phyloP scores from a whole-genome alignment of 495 filamentous ascomycete genomes.

The Letharia lupina region DNA sequence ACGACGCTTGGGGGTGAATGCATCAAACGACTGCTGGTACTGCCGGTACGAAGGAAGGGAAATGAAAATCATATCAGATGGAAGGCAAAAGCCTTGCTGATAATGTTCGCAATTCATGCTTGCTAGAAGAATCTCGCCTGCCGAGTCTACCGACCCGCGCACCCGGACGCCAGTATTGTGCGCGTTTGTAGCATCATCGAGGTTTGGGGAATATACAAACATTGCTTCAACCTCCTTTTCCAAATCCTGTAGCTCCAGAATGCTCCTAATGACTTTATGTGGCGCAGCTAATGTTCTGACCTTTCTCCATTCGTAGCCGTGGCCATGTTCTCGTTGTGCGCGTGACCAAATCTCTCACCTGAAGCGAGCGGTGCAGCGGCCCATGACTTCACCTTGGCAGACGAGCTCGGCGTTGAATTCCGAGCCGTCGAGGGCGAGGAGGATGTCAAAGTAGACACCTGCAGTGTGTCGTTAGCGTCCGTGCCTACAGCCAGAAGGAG shows the following conservation, averaged over 20 bases:
- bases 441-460: constrained; percentile 62
- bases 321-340: not conserved
- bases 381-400: constrained; percentile 98
- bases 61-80: no score
- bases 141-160: not conserved
- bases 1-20: no score
- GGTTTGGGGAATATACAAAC: constrained; percentile 3
- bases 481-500: not conserved
- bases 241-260: not conserved
- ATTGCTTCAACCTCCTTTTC: not conserved
- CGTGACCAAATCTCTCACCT: constrained; percentile 29
- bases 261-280: not conserved
- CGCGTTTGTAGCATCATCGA: not conserved
- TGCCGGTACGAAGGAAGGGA: no score
- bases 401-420: constrained; percentile 98
- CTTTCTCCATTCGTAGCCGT: not conserved
- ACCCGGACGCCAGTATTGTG: not conserved
- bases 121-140: not conserved
- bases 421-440: constrained; percentile 91
- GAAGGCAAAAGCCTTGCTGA: no score
- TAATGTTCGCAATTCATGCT: no score
- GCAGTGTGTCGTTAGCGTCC: constrained; percentile 4
- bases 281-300: not conserved
- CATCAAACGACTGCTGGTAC: no score
- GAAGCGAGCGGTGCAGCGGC: constrained; percentile 85